A percentile compares a stretch with the other conserved stretches of the same genome.
Evolutionary conservation across 73 alveolate species (phyloP).

Genomic region (Tetrahymena malaccensis): DNA sequence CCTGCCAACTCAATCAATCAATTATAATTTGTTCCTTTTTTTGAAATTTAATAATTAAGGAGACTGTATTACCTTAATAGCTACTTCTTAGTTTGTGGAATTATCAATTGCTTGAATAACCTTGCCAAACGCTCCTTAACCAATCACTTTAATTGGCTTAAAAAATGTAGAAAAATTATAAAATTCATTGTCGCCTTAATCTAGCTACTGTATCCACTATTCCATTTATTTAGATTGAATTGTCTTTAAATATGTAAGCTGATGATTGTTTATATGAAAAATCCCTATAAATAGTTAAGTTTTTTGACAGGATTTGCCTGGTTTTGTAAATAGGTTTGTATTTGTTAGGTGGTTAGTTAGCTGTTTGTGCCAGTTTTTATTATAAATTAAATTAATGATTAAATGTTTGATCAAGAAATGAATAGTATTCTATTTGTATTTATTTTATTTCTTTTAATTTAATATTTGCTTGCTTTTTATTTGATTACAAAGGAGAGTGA

Average conservation of each 20-base stretch:
- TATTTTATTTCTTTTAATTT: neutral
- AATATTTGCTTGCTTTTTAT: neutral
- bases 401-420: neutral
- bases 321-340: neutral
- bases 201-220: neutral
- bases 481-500: neutral
- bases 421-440: neutral
- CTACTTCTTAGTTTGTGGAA: slow-evolving; percentile 47
- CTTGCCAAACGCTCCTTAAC: slow-evolving; percentile 67
- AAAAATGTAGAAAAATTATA: slow-evolving; percentile 33
- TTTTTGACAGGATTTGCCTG: neutral
- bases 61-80: slow-evolving; percentile 42
- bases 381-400: neutral
- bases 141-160: slow-evolving; percentile 46
- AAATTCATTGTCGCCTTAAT: neutral
- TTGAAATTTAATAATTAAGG: neutral
- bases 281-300: neutral
- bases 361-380: neutral
- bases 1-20: neutral
- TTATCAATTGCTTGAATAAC: slow-evolving; percentile 57
- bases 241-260: neutral
- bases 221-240: neutral
- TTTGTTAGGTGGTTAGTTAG: neutral
- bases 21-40: neutral
- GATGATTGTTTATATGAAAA: neutral